Conservation (phyloP, 371 early-diverging fungal species). For the Nematocida sp. region DNA sequence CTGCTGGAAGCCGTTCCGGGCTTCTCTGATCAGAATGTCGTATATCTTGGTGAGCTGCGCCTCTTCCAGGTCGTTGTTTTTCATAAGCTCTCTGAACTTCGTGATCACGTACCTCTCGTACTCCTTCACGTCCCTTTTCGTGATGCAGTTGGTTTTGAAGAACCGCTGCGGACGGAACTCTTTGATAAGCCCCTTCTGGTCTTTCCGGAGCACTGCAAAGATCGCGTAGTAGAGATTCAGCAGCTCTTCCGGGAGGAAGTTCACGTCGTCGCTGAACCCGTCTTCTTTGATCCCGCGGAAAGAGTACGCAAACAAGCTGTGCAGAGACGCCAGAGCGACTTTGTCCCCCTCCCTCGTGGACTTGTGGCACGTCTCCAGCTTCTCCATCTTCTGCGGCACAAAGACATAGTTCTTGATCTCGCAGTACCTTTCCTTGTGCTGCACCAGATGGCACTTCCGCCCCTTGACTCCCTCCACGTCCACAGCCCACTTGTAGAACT, state of each 20-base stretch:
- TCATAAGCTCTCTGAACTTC: constrained; percentile 57
- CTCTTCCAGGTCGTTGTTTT: constrained; percentile 48
- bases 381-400: constrained; percentile 22
- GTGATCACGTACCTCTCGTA: constrained; percentile 60
- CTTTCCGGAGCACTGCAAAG: constrained; percentile 55
- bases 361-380: constrained; percentile 39
- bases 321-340: constrained; percentile 51
- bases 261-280: constrained; percentile 64
- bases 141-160: constrained; percentile 64
- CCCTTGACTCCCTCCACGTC: constrained; percentile 58
- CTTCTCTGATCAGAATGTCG: constrained; percentile 57
- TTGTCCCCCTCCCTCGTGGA: constrained; percentile 33
- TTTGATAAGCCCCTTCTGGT: constrained; percentile 55
- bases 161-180: constrained; percentile 60
- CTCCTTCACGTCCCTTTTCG: constrained; percentile 58
- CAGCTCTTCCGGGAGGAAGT: constrained; percentile 64
- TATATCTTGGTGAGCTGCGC: constrained; percentile 62
- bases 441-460: constrained; percentile 57
- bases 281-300: constrained; percentile 60
- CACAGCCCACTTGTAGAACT: constrained; percentile 64
- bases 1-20: constrained; percentile 42
- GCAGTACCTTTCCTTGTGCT: constrained; percentile 63
- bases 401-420: constrained; percentile 63
- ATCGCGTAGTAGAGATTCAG: constrained; percentile 61
- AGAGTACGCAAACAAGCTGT: constrained; percentile 63